Evolutionary conservation across 1,284 basidiomycete species (phyloP).

Genomic region (Jaminaea rosea): DNA sequence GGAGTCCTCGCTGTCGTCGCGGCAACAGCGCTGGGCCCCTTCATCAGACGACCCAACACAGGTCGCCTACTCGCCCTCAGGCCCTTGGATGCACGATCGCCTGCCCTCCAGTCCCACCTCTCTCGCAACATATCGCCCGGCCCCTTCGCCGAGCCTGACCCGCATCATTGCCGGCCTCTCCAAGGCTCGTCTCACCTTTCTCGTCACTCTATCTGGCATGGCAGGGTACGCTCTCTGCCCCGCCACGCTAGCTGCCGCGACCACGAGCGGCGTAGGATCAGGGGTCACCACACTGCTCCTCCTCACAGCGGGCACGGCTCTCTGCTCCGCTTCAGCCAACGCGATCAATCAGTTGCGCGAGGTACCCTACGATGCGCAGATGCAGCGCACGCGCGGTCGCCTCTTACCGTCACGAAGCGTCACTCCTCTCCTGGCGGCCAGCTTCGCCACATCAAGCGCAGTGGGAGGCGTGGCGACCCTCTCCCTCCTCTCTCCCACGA

Average conservation of each 20-base stretch:
- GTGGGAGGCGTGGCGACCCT: constrained; percentile 68
- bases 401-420: constrained; percentile 80
- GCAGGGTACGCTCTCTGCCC: constrained; percentile 80
- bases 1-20: too few species aligned
- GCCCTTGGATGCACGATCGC: too few species aligned
- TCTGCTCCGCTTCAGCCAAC: constrained; percentile 89
- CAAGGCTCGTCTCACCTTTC: constrained; percentile 76
- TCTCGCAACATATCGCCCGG: too few species aligned
- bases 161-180: constrained; percentile 52
- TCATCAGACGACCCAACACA: background rate
- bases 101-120: too few species aligned
- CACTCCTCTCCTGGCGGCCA: constrained; percentile 71
- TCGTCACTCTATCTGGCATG: constrained; percentile 84
- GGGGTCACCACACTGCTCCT: constrained; percentile 60
- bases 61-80: too few species aligned
- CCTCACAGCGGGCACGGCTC: constrained; percentile 76
- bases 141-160: too few species aligned
- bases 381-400: constrained; percentile 77
- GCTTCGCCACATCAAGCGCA: constrained; percentile 68
- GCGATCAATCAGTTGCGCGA: constrained; percentile 92
- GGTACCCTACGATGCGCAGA: constrained; percentile 91
- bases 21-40: constrained; percentile 3
- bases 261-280: constrained; percentile 7
- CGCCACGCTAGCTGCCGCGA: constrained; percentile 16
- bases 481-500: constrained; percentile 76